A percentile compares a stretch with the other conserved stretches of the same genome.
Evolutionary conservation across 2,329 filamentous ascomycete species (phyloP).

Genomic region (Neonectria sp.): DNA sequence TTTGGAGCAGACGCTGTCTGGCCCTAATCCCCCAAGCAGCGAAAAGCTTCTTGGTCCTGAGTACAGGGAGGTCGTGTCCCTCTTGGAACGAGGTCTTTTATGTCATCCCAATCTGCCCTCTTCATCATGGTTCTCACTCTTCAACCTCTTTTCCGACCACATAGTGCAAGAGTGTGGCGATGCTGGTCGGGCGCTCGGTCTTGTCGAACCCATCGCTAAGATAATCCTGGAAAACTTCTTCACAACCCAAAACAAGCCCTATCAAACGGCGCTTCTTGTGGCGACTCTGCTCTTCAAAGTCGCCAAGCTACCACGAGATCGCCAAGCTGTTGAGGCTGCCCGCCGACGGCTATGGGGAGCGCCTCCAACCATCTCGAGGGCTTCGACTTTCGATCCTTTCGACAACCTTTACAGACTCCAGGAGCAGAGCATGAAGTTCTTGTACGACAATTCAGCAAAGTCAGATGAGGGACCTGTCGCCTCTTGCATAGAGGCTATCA

Average conservation of each 20-base stretch:
- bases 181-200: slow-evolving; percentile 73
- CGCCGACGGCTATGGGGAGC: slow-evolving; percentile 74
- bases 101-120: slow-evolving; percentile 64
- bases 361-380: slow-evolving; percentile 45
- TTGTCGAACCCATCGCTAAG: slow-evolving; percentile 81
- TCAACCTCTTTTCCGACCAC: slow-evolving; percentile 69
- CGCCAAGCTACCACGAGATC: slow-evolving; percentile 71
- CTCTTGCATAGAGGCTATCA: slow-evolving; percentile 68
- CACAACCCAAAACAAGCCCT: slow-evolving; percentile 25
- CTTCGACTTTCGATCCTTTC: slow-evolving; percentile 74
- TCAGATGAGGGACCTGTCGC: slow-evolving; percentile 56
- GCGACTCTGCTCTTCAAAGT: slow-evolving; percentile 61
- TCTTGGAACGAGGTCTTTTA: slow-evolving; percentile 75
- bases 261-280: slow-evolving; percentile 52
- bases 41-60: slow-evolving; percentile 73
- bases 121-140: slow-evolving; percentile 67
- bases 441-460: slow-evolving; percentile 65
- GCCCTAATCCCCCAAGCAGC: slow-evolving; percentile 40
- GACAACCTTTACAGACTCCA: slow-evolving; percentile 76
- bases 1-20: slow-evolving; percentile 54
- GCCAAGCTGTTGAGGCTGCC: slow-evolving; percentile 75
- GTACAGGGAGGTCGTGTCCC: slow-evolving; percentile 77
- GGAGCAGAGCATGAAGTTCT: slow-evolving; percentile 64
- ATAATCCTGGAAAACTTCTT: slow-evolving; percentile 58
- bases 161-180: slow-evolving; percentile 77